Conservation (phyloP, 345 rosid genomes). For the Theobroma cacao region DNA sequence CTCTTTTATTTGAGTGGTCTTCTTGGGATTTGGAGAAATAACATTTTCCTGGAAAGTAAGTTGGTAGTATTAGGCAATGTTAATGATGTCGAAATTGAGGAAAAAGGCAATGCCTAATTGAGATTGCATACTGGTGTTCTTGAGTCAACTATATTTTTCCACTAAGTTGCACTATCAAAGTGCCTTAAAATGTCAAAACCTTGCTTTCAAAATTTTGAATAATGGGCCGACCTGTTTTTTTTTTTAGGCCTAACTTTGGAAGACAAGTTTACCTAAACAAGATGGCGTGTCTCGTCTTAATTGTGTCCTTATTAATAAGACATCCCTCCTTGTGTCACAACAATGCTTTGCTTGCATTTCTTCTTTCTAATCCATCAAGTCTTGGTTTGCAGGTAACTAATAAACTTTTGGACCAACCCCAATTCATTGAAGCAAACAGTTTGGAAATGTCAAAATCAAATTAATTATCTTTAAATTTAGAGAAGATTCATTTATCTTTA, state of each 20-base stretch:
- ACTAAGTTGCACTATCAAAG: background rate
- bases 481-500: no score
- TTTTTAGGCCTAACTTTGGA: background rate
- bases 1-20: no score
- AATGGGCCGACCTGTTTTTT: background rate
- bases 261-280: background rate
- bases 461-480: background rate
- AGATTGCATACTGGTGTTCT: no score
- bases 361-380: background rate
- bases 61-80: no score
- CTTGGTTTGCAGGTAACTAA: background rate
- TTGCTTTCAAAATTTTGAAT: background rate
- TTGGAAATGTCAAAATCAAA: background rate
- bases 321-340: background rate
- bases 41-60: no score
- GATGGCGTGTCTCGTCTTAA: background rate
- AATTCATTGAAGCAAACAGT: background rate
- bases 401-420: background rate
- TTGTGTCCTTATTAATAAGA: background rate
- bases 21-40: no score
- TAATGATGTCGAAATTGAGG: no score
- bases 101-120: background rate
- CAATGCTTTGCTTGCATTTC: background rate
- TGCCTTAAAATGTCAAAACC: background rate
- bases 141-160: no score